phyloP scores from a whole-genome alignment of 1,284 basidiomycete species.

The Apiotrichum mycotoxinovorans region DNA sequence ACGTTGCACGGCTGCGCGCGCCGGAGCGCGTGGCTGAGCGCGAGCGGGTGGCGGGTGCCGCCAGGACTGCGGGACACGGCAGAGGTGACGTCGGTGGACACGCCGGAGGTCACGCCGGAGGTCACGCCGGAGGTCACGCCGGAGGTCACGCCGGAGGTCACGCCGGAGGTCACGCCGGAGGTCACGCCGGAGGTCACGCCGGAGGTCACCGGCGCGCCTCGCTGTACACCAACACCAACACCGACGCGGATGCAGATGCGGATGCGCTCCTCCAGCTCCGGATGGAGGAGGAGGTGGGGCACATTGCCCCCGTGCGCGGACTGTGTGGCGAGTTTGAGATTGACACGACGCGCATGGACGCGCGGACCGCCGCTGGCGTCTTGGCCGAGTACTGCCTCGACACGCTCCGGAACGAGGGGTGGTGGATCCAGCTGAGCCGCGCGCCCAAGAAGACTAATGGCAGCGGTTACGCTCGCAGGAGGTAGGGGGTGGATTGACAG shows the following conservation, averaged over 20 bases:
- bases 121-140: too few species aligned
- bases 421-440: conserved; percentile 21
- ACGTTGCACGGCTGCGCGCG: conserved; percentile 17
- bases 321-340: conserved; percentile 38
- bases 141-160: too few species aligned
- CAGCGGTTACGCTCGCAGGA: not conserved
- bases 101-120: too few species aligned
- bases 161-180: too few species aligned
- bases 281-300: conserved; percentile 37
- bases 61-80: too few species aligned
- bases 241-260: too few species aligned
- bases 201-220: too few species aligned
- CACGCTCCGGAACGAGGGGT: conserved; percentile 24
- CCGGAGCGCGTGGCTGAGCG: not conserved
- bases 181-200: too few species aligned
- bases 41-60: not conserved
- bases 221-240: too few species aligned
- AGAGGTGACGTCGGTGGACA: too few species aligned
- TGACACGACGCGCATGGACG: conserved; percentile 24
- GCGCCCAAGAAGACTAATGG: not conserved
- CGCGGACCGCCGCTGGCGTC: conserved; percentile 21
- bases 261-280: conserved; percentile 22
- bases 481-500: not conserved
- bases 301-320: conserved; percentile 17
- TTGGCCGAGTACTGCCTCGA: conserved; percentile 34